A percentile compares a stretch with the other conserved stretches of the same genome.
phyloP scores from a whole-genome alignment of 2,329 filamentous ascomycete genomes.

The Talaromyces sp. region DNA sequence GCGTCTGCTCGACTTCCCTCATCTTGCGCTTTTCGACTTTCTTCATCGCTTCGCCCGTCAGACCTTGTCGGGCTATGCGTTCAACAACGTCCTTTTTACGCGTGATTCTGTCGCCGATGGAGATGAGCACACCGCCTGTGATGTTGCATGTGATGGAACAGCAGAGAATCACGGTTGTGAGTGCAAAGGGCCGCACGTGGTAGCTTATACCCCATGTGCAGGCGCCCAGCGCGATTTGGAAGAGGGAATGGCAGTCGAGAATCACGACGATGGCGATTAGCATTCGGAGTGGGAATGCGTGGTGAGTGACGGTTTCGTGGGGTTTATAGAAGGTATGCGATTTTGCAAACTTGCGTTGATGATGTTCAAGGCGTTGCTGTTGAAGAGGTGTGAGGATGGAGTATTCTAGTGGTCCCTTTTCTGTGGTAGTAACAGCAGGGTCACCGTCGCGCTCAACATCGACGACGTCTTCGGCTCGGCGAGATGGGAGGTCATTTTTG shows the following conservation, averaged over 20 bases:
- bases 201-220: constrained; percentile 77
- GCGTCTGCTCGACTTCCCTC: constrained; percentile 25
- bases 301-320: constrained; percentile 77
- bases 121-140: constrained; percentile 71
- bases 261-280: constrained; percentile 75
- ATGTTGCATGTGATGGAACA: constrained; percentile 76
- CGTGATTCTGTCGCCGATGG: constrained; percentile 69
- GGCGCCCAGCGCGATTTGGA: constrained; percentile 75
- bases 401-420: constrained; percentile 51
- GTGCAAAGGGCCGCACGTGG: constrained; percentile 62
- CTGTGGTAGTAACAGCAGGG: constrained; percentile 24
- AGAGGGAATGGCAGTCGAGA: constrained; percentile 72
- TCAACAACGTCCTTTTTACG: constrained; percentile 84
- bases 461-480: constrained; percentile 37
- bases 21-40: constrained; percentile 51
- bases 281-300: constrained; percentile 70
- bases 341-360: constrained; percentile 74
- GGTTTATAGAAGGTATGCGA: constrained; percentile 88
- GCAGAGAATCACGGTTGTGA: constrained; percentile 78
- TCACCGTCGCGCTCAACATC: constrained; percentile 44
- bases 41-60: constrained; percentile 64
- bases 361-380: constrained; percentile 67
- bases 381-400: constrained; percentile 64
- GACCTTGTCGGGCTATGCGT: constrained; percentile 69
- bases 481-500: constrained; percentile 64